Evolutionary conservation across 179 eudicot species (phyloP).

Genomic region (Beta lomatogona): DNA sequence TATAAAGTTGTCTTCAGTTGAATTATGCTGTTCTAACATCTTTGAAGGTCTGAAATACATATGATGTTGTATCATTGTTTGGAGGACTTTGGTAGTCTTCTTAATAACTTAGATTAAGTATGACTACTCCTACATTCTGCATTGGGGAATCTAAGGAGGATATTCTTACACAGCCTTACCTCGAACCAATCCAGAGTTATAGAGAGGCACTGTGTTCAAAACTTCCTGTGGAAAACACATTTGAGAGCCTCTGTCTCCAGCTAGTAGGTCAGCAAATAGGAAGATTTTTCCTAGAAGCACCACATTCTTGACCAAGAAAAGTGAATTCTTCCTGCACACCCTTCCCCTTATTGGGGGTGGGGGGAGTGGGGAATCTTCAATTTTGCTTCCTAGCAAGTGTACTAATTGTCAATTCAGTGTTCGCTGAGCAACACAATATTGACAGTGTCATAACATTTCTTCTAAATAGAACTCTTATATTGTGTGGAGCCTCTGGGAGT

Average conservation of each 20-base stretch:
- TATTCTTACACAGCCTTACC: not conserved
- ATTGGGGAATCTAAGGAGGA: not conserved
- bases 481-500: not conserved
- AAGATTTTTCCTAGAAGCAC: too few relatives aligned
- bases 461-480: not conserved
- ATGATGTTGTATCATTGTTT: not conserved
- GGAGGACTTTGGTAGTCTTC: not conserved
- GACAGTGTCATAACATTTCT: not conserved
- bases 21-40: not conserved
- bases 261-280: too few relatives aligned
- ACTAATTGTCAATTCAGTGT: not conserved
- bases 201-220: not conserved
- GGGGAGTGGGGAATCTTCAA: not conserved
- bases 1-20: not conserved
- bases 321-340: not conserved
- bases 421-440: not conserved
- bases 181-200: not conserved
- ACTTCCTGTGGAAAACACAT: not conserved
- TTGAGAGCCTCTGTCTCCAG: not conserved
- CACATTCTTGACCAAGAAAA: not conserved
- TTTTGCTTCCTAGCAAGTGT: not conserved
- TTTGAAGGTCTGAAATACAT: too few relatives aligned
- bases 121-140: not conserved
- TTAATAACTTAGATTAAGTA: not conserved
- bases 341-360: not conserved